Evolutionary conservation across 352 stramenopile genomes (phyloP), one percentile per base, ranked within the genome.

Genomic region (Elongisporangium undulatum): DNA sequence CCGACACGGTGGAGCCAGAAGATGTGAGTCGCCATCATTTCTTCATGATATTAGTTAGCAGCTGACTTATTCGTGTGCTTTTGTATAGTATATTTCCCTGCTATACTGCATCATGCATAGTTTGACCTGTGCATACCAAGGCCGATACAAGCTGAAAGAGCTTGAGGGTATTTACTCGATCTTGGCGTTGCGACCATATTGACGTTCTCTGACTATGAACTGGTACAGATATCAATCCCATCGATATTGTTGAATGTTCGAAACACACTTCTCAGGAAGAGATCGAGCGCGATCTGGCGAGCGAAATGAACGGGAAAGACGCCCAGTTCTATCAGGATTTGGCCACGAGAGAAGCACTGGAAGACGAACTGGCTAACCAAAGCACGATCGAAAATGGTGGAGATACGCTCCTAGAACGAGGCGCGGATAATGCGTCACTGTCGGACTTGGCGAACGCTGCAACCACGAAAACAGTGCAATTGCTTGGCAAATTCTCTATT

Each of bases 61-160:
- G 12, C 9, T 51, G 21, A 1, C 38, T 50, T 19, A 24, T 16
- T 51, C 56, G 4, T 53, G 24, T 24, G 15, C 23, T 24, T 50
- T 49, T 48, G 17, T 2, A 9, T 23, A 91, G 82, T 91, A 91
- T 49, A 81, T 91, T n/a, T 85, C 82, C 54, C 51, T 91, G 58
- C 66, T 91, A 4, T 91, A 86, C 66, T 91, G 79, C 59, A 91
- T 89, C 64, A 83, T 79, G 61, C 77, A 89, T 57, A 82, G 74
- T 55, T 61, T 91, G 45, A 91, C 79, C 1, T 87, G 79, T 41
- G 55, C 65, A 15, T 74, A 66, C 52, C 76, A 86, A 8, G 65
- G 74, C n/a, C 57, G 60, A 21, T 63, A 86, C 55, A 24, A 75
- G 6, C 62, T 89, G n/a, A 85, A 82, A 62, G 58, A 71, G 4